These are phyloP conservation scores for Aspergillus pseudoterreus DNA, from an alignment of 2,329 filamentous ascomycete genomes.

Conservation along the genomic window DNA sequence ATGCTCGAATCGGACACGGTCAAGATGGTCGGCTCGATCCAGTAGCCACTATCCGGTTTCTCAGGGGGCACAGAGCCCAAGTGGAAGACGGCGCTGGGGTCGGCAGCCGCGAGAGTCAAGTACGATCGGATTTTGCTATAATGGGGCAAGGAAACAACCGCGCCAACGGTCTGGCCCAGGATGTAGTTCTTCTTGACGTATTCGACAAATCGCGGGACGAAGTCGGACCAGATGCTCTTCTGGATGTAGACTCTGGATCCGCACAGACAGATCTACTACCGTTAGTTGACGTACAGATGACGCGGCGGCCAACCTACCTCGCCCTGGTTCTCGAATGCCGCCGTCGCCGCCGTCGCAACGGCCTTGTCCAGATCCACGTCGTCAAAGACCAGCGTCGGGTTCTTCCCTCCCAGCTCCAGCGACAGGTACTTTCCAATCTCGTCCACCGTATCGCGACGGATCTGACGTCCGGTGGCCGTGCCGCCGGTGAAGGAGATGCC, in stretches of 20 bases:
- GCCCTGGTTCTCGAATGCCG: constrained; percentile 17
- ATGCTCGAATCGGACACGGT: constrained; percentile 45
- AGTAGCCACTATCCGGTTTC: constrained; percentile 50
- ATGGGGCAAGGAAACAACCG: constrained; percentile 27
- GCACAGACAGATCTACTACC: constrained; percentile 46
- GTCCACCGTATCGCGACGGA: constrained; percentile 16
- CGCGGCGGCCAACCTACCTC: background rate
- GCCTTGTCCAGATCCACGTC: constrained; percentile 15
- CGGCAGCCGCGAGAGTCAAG: constrained; percentile 52
- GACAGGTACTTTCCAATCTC: constrained; percentile 21
- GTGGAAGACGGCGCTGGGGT: constrained; percentile 54
- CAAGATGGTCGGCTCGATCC: constrained; percentile 56
- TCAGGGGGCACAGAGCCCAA: constrained; percentile 52
- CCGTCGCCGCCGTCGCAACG: constrained; percentile 11
- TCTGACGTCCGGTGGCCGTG: constrained; percentile 13
- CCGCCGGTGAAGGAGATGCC: constrained; percentile 18
- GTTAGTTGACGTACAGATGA: background rate
- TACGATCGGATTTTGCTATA: constrained; percentile 54
- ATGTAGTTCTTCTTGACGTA: constrained; percentile 54
- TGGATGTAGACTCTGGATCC: constrained; percentile 66
- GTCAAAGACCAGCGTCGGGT: constrained; percentile 16
- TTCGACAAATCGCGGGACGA: constrained; percentile 53
- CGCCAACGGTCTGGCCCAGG: constrained; percentile 54
- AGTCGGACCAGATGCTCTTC: constrained; percentile 57
- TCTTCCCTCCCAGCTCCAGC: constrained; percentile 17